Evolutionary conservation across 495 filamentous ascomycete genomes (phyloP).

Genomic region (Trichodelitschia bisporula): DNA sequence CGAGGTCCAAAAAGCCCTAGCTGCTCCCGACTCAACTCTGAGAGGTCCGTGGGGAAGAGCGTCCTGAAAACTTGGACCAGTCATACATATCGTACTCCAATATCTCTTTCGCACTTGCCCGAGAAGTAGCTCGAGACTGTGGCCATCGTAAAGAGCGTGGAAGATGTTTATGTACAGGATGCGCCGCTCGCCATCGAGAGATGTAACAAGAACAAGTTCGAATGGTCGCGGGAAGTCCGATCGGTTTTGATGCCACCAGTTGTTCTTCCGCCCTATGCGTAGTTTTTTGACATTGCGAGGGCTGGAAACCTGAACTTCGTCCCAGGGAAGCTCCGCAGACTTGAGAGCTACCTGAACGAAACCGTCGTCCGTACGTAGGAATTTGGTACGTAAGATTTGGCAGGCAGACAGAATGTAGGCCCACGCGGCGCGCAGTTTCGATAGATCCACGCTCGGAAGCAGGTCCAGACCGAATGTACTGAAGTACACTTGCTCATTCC

Average conservation of each 20-base stretch:
- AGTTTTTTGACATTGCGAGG: constrained; percentile 13
- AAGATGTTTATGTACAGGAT: constrained; percentile 41
- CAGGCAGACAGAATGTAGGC: constrained; percentile 18
- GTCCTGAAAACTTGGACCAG: constrained; percentile 25
- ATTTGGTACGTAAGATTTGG: constrained; percentile 39
- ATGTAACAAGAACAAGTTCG: constrained; percentile 20
- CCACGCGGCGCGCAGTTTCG: constrained; percentile 26
- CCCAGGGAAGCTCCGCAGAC: constrained; percentile 22
- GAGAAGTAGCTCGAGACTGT: constrained; percentile 47
- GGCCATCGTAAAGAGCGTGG: constrained; percentile 77
- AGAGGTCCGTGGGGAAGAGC: constrained; percentile 30
- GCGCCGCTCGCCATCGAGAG: constrained; percentile 5
- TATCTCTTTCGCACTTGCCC: no score
- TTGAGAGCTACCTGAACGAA: constrained; percentile 42
- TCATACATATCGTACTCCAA: no score
- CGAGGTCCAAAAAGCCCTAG: no score
- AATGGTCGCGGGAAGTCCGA: constrained; percentile 15
- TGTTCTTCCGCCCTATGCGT: constrained; percentile 10
- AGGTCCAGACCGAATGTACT: constrained; percentile 39
- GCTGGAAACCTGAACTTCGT: constrained; percentile 8
- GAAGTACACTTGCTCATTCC: constrained; percentile 35
- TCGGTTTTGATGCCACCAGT: constrained; percentile 21
- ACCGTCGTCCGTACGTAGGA: constrained; percentile 41
- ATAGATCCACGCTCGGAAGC: constrained; percentile 14
- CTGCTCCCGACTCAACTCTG: constrained; percentile 23